Base-by-base conservation (phyloP, 2,329 filamentous ascomycete species). In the Aspergillus quadricinctus region DNA sequence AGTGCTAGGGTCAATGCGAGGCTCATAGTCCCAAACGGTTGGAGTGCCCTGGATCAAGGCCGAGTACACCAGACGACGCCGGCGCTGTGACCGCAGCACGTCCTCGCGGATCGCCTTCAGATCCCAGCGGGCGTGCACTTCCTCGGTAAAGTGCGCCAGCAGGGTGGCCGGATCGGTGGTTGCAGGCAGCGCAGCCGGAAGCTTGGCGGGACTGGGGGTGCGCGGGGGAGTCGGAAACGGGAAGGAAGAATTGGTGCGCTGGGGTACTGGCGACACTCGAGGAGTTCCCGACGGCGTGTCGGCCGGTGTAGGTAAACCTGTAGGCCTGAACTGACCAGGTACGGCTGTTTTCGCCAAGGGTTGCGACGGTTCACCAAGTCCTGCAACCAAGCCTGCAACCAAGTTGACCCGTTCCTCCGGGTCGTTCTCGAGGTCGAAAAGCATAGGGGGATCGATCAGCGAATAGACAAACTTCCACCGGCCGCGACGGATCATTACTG, bases 401-500 rank as follows among this genome's bases (percentile, higher is more conserved):
- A 95, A 77, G 72, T 96, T 93, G 62, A 81, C 77, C n/a, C 90
- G 74, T 76, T 96, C 91, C 35, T 85, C 76, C 0, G 91, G 90
- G 67, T 97, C 92, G 21, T 78, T 74, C 48, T 80, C 79, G 6
- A 97, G 80, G 74, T 97, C 89, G 80, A 86, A 97, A 11, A 97
- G 83, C 77, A 94, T 90, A 29, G 89, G 87, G 31, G 88, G 87
- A 69, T 97, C 92, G 23, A 87, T 87, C 6, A 92, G 86, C 67
- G 91, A 96, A 61, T 84, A 91, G 61, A 94, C 86, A 73, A 92
- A 96, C 79, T 97, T 97, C 90, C 90, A 97, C 49, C 83, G 81
- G 8, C 90, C 90, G 54, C 91, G 87, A 56, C 89, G 87, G 69
- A 97, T 97, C 92, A 97, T 97, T 81, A 96, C 90, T 55, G 95